Percentiles rank a stretch among this genome's conserved stretches.
phyloP scores from a whole-genome alignment of 768 basidiomycete genomes.

The Rubroboletus satanas region DNA sequence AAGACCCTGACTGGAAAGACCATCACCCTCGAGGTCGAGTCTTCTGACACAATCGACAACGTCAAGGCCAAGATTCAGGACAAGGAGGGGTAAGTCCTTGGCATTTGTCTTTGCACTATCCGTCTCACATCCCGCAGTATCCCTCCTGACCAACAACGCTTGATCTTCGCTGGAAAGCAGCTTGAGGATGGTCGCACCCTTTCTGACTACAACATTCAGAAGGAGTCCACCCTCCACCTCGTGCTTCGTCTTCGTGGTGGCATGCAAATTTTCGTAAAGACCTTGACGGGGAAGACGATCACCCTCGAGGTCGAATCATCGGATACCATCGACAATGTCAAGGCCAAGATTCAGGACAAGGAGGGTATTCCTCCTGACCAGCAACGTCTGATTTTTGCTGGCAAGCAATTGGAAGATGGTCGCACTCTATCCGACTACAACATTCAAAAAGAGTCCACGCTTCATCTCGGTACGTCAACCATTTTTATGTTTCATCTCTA shows the following conservation, averaged over 20 bases:
- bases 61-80: slow-evolving; percentile 56
- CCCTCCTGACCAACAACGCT: slow-evolving; percentile 86
- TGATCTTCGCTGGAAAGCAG: slow-evolving; percentile 97
- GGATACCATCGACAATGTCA: slow-evolving; percentile 85
- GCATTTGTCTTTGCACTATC: rapidly evolving
- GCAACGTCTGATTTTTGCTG: slow-evolving; percentile 88
- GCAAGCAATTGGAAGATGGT: slow-evolving; percentile 89
- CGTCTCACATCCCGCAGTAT: slow-evolving; percentile 38
- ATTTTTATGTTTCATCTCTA: rapidly evolving
- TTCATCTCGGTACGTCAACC: slow-evolving; percentile 35
- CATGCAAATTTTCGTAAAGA: slow-evolving; percentile 84
- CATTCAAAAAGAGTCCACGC: slow-evolving; percentile 86
- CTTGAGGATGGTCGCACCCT: slow-evolving; percentile 91
- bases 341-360: slow-evolving; percentile 92
- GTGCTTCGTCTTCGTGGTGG: slow-evolving; percentile 91
- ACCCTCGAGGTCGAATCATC: slow-evolving; percentile 88
- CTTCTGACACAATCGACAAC: slow-evolving; percentile 27
- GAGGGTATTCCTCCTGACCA: slow-evolving; percentile 87
- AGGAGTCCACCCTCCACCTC: slow-evolving; percentile 86
- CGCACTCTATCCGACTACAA: slow-evolving; percentile 89
- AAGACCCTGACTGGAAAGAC: slow-evolving; percentile 90
- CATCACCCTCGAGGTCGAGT: slow-evolving; percentile 40
- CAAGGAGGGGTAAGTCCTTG: slow-evolving; percentile 49
- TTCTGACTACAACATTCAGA: slow-evolving; percentile 91
- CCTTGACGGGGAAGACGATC: slow-evolving; percentile 85